Percentiles rank a stretch among this genome's conserved stretches.
phyloP scores from a whole-genome alignment of 169 alveolate genomes.

The Cryptosporidium viatorum region DNA sequence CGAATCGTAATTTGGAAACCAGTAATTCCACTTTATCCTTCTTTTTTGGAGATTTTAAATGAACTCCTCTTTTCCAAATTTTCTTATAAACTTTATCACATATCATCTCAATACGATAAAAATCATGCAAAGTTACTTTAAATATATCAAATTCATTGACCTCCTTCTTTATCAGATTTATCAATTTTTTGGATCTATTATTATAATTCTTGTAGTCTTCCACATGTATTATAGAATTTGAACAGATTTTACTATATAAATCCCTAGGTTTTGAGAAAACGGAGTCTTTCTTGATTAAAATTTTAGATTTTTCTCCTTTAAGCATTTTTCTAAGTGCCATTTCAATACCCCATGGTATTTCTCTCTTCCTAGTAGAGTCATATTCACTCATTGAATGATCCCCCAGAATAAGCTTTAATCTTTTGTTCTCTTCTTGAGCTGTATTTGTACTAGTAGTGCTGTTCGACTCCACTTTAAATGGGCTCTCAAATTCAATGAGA shows the following conservation, averaged over 20 bases:
- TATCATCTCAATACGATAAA: slow-evolving; percentile 18
- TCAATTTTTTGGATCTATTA: slow-evolving; percentile 22
- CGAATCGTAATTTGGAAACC: neutral
- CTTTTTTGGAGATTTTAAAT: slow-evolving; percentile 11
- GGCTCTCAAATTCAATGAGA: neutral
- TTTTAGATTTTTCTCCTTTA: slow-evolving; percentile 47
- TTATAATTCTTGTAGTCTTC: slow-evolving; percentile 17
- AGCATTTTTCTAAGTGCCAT: slow-evolving; percentile 61
- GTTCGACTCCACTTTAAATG: neutral
- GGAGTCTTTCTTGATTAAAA: slow-evolving; percentile 15
- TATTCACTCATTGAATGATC: neutral
- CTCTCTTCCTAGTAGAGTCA: neutral
- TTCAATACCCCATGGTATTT: slow-evolving; percentile 67
- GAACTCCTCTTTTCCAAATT: slow-evolving; percentile 22
- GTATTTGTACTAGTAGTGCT: neutral
- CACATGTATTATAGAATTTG: neutral
- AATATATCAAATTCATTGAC: slow-evolving; percentile 1
- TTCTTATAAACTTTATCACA: slow-evolving; percentile 11
- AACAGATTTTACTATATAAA: neutral
- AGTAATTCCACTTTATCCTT: slow-evolving; percentile 28
- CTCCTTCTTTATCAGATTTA: slow-evolving; percentile 13
- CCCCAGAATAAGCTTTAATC: slow-evolving; percentile 24
- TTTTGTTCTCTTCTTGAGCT: neutral
- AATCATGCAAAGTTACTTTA: slow-evolving; percentile 4
- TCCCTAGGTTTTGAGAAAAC: slow-evolving; percentile 31